Base-by-base conservation (phyloP, 768 basidiomycete species). In the Rhodotorula taiwanensis region DNA sequence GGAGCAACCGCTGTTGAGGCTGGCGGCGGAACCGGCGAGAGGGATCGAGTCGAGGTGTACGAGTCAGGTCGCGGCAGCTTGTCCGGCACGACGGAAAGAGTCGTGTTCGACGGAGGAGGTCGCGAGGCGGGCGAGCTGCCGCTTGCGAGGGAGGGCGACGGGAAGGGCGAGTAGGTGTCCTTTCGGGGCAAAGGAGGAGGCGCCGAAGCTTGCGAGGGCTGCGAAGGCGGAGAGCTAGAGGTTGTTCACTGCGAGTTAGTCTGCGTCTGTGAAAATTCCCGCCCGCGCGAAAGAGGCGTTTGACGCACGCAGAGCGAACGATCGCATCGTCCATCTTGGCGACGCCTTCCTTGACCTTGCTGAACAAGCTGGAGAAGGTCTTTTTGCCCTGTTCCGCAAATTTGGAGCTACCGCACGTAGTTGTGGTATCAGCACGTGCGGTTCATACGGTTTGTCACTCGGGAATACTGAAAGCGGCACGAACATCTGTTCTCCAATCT, bases 331-430 rank as follows among this genome's bases (percentile, higher is more conserved):
- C 62, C 15, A 68, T 25, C 41, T 49, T 56, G n/a, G 36, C 58
- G 8, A 68, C 41, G 47, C 60, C 58, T 25, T 64, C 62, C 52
- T 68, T 68, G 41, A 51, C 59, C 30, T 47, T 60, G 45, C 13
- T 54, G 41, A 64, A 25, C 52, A 68, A 60, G 20, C n/a, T 53
- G 4, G 58, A 58, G 25, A 68, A 60, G 10, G 41, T 49, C 47
- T 53, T 60, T 52, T 58, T 64, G n/a, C 67, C 67, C 43, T 60
- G 58, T 28, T 68, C 62, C 0, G 67, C 67, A 20, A 68, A 31
- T 48, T 64, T 68, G n/a, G 58, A 54, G 52, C 67, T 64, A 34
- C 21, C 6, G 30, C 5, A 10, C n/a, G n/a, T n/a, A n/a, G n/a
- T n/a, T n/a, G n/a, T 28, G 1, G 15, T 20, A 4, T 20, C 23